Evolutionary conservation across 805 yeast species (phyloP).

Genomic region (Ogataea ganodermae): DNA sequence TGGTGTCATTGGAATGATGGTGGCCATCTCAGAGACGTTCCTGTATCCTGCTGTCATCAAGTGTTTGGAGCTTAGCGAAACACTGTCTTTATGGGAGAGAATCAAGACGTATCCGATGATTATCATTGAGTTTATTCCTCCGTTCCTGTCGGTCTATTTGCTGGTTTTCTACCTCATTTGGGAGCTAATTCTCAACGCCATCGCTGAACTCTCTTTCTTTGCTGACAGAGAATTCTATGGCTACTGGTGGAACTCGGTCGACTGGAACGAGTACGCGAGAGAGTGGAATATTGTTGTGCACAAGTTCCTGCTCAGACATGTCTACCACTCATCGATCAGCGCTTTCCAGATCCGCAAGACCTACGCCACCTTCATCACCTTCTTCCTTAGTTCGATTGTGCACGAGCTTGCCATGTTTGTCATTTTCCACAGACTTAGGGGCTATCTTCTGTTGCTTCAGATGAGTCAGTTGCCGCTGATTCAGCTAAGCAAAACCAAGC

Average conservation of each 20-base stretch:
- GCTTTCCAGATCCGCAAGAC: slow-evolving; percentile 64
- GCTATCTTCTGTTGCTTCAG: slow-evolving; percentile 77
- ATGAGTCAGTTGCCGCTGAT: slow-evolving; percentile 87
- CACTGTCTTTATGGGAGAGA: slow-evolving; percentile 48
- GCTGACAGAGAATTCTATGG: slow-evolving; percentile 94
- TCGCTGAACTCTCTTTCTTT: slow-evolving; percentile 84
- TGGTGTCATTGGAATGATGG: slow-evolving; percentile 84
- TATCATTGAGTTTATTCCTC: slow-evolving; percentile 73
- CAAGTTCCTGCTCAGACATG: slow-evolving; percentile 84
- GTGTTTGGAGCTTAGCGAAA: slow-evolving; percentile 53
- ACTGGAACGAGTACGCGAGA: slow-evolving; percentile 92
- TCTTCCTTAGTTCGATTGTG: slow-evolving; percentile 73
- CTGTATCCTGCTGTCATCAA: slow-evolving; percentile 72
- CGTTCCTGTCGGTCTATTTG: slow-evolving; percentile 73
- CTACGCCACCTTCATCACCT: slow-evolving; percentile 76
- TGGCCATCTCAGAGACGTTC: slow-evolving; percentile 70
- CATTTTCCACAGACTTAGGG: slow-evolving; percentile 75
- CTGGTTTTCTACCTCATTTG: slow-evolving; percentile 87
- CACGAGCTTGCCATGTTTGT: slow-evolving; percentile 95
- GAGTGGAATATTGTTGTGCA: slow-evolving; percentile 97
- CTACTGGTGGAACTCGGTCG: slow-evolving; percentile 96
- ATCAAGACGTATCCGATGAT: slow-evolving; percentile 54
- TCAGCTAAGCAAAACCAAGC: slow-evolving; percentile 57
- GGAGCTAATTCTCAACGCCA: slow-evolving; percentile 88
- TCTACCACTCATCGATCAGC: slow-evolving; percentile 86